Evolutionary conservation across 441 rosid genomes (phyloP).

Genomic region (Daphne laureola): DNA sequence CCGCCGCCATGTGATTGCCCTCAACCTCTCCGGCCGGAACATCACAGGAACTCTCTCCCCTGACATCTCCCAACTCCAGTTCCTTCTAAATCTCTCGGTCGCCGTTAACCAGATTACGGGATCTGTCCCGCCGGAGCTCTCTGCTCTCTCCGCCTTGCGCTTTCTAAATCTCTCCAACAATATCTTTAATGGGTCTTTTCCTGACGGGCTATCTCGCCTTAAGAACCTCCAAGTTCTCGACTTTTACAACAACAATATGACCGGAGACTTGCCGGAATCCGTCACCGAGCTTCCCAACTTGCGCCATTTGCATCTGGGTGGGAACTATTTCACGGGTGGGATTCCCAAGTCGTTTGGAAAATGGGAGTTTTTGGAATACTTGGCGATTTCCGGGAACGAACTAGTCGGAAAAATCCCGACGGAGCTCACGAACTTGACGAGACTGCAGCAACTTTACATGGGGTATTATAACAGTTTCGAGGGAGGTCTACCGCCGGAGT

Average conservation of each 20-base stretch:
- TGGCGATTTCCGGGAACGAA: constrained; percentile 63
- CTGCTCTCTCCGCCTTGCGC: constrained; percentile 39
- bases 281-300: constrained; percentile 32
- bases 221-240: constrained; percentile 46
- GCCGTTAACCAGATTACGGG: constrained; percentile 52
- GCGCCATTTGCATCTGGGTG: constrained; percentile 39
- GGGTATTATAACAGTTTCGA: constrained; percentile 69
- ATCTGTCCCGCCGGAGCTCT: constrained; percentile 34
- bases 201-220: constrained; percentile 40
- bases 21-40: constrained; percentile 51
- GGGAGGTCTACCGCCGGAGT: constrained; percentile 57
- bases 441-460: constrained; percentile 51
- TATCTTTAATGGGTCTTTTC: constrained; percentile 44
- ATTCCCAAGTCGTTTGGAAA: constrained; percentile 54
- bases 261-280: constrained; percentile 27
- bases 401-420: constrained; percentile 50
- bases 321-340: constrained; percentile 54
- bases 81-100: constrained; percentile 45
- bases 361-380: constrained; percentile 38
- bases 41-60: constrained; percentile 63
- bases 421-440: constrained; percentile 60
- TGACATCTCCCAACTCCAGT: constrained; percentile 31
- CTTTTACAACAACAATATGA: constrained; percentile 66
- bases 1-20: constrained; percentile 37
- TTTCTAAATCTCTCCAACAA: constrained; percentile 61